A percentile compares a stretch with the other conserved stretches of the same genome.
Conservation (phyloP, 495 filamentous ascomycete genomes). For the Xylaria grammica region DNA sequence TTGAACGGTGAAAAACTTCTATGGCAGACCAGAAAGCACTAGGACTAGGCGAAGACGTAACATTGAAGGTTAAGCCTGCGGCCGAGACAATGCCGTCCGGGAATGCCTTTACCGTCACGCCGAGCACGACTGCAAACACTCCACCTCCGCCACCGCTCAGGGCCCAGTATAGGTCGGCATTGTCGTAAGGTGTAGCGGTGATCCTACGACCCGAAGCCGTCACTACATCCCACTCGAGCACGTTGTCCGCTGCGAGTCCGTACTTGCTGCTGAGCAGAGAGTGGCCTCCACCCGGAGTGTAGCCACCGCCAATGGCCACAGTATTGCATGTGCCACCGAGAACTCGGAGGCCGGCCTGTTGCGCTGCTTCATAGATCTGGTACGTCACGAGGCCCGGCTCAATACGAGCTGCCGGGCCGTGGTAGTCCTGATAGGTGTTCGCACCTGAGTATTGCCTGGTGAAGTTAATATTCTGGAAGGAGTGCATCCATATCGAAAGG, state of each 20-base stretch:
- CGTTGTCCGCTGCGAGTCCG: slow-evolving; percentile 65
- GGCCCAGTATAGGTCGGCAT: slow-evolving; percentile 67
- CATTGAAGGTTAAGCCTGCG: too few species aligned
- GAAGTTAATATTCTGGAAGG: slow-evolving; percentile 52
- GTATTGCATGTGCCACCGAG: slow-evolving; percentile 58
- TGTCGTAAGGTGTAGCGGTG: slow-evolving; percentile 45
- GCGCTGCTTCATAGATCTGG: slow-evolving; percentile 53
- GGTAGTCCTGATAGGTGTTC: slow-evolving; percentile 51
- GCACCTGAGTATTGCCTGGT: slow-evolving; percentile 42
- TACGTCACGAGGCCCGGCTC: slow-evolving; percentile 63
- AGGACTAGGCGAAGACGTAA: too few species aligned
- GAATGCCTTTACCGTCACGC: too few species aligned
- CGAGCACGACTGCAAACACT: slow-evolving; percentile 61
- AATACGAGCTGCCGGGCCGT: too few species aligned
- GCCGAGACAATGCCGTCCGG: too few species aligned
- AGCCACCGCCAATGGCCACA: slow-evolving; percentile 54
- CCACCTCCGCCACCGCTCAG: slow-evolving; percentile 61
- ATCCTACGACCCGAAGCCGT: slow-evolving; percentile 50
- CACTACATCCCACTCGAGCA: slow-evolving; percentile 63
- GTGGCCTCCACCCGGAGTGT: slow-evolving; percentile 66
- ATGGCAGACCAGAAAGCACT: too few species aligned
- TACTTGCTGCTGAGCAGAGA: slow-evolving; percentile 54
- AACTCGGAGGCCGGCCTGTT: slow-evolving; percentile 49
- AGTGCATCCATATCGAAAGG: slow-evolving; percentile 55
- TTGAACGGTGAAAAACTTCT: too few species aligned